Evolutionary conservation across 257 asterid species (phyloP).

Genomic region (Thymus mandschuricus): DNA sequence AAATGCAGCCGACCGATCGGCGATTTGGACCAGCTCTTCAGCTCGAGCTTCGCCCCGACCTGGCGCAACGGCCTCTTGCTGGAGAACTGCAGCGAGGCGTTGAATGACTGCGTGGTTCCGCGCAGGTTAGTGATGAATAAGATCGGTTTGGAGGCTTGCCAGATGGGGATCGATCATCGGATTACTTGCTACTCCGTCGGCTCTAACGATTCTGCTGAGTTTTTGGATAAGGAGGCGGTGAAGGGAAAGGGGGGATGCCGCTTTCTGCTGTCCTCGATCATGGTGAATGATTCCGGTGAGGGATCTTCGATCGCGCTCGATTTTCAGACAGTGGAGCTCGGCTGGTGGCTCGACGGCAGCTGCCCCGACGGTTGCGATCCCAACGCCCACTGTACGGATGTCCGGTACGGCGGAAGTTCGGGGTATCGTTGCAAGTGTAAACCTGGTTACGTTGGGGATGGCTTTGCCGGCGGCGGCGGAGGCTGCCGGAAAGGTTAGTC

Average conservation of each 20-base stretch:
- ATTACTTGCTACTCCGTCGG: constrained; percentile 53
- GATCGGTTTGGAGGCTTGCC: constrained; percentile 36
- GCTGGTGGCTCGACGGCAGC: constrained; percentile 77
- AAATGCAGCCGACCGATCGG: constrained; percentile 60
- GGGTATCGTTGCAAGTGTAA: constrained; percentile 73
- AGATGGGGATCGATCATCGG: neutral
- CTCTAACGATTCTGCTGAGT: constrained; percentile 26
- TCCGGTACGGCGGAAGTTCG: constrained; percentile 3
- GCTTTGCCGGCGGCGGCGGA: constrained; percentile 47
- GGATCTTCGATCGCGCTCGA: constrained; percentile 44
- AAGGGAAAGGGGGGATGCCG: constrained; percentile 41
- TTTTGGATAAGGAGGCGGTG: constrained; percentile 41
- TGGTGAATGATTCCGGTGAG: constrained; percentile 35
- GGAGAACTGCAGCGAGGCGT: constrained; percentile 43
- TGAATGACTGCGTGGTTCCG: constrained; percentile 53
- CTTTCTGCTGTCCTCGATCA: constrained; percentile 54
- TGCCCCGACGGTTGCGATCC: constrained; percentile 49
- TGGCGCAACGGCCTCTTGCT: constrained; percentile 65
- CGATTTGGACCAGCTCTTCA: constrained; percentile 37
- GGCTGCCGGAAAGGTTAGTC: constrained; percentile 70
- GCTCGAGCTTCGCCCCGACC: constrained; percentile 51
- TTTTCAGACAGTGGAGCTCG: constrained; percentile 66
- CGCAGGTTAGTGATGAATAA: constrained; percentile 29
- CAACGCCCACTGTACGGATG: constrained; percentile 44
- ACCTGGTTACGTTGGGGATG: constrained; percentile 73